Evolutionary conservation across 345 rosid species (phyloP).

Genomic region (Erucastrum elatum): DNA sequence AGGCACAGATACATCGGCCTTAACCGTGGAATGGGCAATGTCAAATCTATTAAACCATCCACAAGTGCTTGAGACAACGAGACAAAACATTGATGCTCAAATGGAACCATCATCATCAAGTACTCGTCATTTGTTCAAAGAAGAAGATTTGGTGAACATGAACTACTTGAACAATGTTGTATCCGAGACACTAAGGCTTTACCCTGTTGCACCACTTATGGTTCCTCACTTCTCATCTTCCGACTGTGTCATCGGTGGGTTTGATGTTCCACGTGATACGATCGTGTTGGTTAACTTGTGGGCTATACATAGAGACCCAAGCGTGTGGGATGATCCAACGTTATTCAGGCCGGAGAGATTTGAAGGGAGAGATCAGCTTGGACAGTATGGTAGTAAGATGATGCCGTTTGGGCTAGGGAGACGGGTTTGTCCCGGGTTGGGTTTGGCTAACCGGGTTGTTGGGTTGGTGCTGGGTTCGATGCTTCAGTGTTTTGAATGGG

Average conservation of each 20-base stretch:
- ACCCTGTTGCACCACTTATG: slow-evolving; percentile 46
- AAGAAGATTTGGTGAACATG: slow-evolving; percentile 36
- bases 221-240: slow-evolving; percentile 48
- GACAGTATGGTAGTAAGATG: slow-evolving; percentile 23
- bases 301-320: slow-evolving; percentile 51
- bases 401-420: slow-evolving; percentile 56
- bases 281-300: slow-evolving; percentile 45
- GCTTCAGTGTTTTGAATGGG: slow-evolving; percentile 55
- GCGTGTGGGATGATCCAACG: slow-evolving; percentile 44
- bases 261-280: slow-evolving; percentile 41
- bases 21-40: slow-evolving; percentile 42
- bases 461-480: slow-evolving; percentile 47
- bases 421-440: slow-evolving; percentile 50
- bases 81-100: slow-evolving; percentile 25
- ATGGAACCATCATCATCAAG: slow-evolving; percentile 14
- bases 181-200: slow-evolving; percentile 48
- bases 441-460: slow-evolving; percentile 42
- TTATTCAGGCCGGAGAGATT: slow-evolving; percentile 54
- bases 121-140: slow-evolving; percentile 28
- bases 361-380: slow-evolving; percentile 16
- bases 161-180: slow-evolving; percentile 39
- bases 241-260: slow-evolving; percentile 48
- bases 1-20: slow-evolving; percentile 37
- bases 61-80: slow-evolving; percentile 26
- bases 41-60: slow-evolving; percentile 33